Evolutionary conservation across 2,329 filamentous ascomycete species (phyloP), one percentile per base, ranked within the genome.

Genomic region (Albophoma yamanashiensis): DNA sequence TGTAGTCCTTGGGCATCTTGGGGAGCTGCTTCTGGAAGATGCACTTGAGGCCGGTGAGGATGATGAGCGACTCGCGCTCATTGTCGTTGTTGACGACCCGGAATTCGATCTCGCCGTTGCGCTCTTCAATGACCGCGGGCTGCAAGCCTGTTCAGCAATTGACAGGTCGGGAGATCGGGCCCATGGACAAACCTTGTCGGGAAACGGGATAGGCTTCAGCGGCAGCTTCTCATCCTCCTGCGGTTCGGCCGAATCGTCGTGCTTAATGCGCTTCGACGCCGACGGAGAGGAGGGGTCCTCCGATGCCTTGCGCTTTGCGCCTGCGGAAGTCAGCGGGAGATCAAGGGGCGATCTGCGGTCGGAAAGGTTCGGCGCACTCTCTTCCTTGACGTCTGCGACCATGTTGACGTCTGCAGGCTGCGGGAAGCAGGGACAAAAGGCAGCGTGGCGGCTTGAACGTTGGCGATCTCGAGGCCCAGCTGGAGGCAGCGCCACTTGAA

Each of bases 1-100:
- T 97, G 73, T 99, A 99, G 71, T 97, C 94, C 74, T 97, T 97
- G 17, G 94, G 94, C 94, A 99, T 99, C 75, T 97, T 97, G 0
- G 94, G 94, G 7, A 99, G 81, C 71, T 99, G 94, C 68, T 97
- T 97, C 73, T 99, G 94, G 69, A 99, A 97, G 65, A 99, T 95
- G 71, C 92, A 96, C 73, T 97, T 99, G 59, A 99, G 80, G 17
- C 94, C 94, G 0, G 93, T 97, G 61, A 99, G 81, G 67, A 99
- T 95, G 70, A 97, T 95, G 65, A 92, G 87, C 70, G 90, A 95
- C 69, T 96, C 91, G 64, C 89, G 84, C 43, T 87, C 82, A 68
- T 89, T 89, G 70, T 99, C 94, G 71, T 99, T 99, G 80, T 97
- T 97, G 68, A 99, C 94, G 8, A 97, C 94, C 56, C 92, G 88